Evolutionary conservation across 768 basidiomycete species (phyloP), one percentile per base, ranked within the genome.

Genomic region (Rhizopogon rudus): DNA sequence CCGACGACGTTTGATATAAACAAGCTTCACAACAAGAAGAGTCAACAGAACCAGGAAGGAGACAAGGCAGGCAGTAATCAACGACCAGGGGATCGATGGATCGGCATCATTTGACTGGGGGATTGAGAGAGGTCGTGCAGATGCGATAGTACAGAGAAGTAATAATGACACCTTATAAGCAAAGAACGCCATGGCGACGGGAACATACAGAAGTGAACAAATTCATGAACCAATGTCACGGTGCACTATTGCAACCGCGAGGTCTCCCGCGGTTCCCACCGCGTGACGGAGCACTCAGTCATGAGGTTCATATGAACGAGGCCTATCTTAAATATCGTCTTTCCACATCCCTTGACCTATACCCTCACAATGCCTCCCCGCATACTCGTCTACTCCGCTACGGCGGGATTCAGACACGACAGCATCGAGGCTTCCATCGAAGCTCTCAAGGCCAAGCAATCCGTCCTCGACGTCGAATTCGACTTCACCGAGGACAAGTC

Each of bases 361-460:
- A 9, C 29, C 41, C 6, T 6, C 5, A 56, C 42, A 17, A 71
- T 69, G 68, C 53, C 70, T n/a, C 54, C 69, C 22, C 67, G 68
- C 44, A 65, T 89, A 8, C 73, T 88, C 35, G 78, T 84, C 16
- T 88, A 83, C 60, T 81, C 85, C 20, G 79, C 79, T 2, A 89
- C 86, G 0, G 64, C 68, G 6, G 80, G 77, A 5, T 91, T 79
- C 66, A 74, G 87, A 55, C 89, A 91, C 62, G 88, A 88, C 57
- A 86, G 84, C 3, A 91, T 91, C 54, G 88, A 88, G 0, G 80
- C 82, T 1, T 87, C 88, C 3, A 80, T 87, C 28, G 68, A 78
- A 42, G 79, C 79, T 0, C 67, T 91, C 40, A 76, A 77, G 54
- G 65, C 72, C 1, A 74, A 72, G 22, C 76, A 75, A 2, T 55